Evolutionary conservation across 2,329 filamentous ascomycete species (phyloP).

Genomic region (Cordyceps cicadae): DNA sequence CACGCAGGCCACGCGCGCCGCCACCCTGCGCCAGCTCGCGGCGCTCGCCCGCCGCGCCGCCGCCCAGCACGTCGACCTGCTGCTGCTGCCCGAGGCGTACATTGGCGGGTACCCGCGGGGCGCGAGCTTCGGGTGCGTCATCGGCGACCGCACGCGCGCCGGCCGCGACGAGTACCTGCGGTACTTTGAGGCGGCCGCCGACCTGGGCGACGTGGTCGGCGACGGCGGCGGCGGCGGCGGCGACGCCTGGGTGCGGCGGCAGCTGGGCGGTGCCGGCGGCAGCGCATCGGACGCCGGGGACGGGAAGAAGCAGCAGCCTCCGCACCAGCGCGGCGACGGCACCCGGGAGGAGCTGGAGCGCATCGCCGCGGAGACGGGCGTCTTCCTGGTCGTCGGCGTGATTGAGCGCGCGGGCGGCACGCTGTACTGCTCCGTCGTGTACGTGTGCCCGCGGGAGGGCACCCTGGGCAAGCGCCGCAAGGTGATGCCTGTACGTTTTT

Average conservation of each 20-base stretch:
- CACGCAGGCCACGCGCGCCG: slow-evolving; percentile 38
- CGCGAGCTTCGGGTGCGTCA: slow-evolving; percentile 63
- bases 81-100: slow-evolving; percentile 88
- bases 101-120: slow-evolving; percentile 86
- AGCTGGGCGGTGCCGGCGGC: slow-evolving; percentile 29
- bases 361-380: slow-evolving; percentile 66
- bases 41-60: slow-evolving; percentile 57
- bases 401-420: slow-evolving; percentile 76
- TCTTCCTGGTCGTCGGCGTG: slow-evolving; percentile 73
- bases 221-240: slow-evolving; percentile 56
- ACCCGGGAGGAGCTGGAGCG: slow-evolving; percentile 72
- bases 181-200: slow-evolving; percentile 72
- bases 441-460: slow-evolving; percentile 67
- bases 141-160: slow-evolving; percentile 58
- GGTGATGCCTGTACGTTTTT: slow-evolving; percentile 64
- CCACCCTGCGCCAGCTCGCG: slow-evolving; percentile 61
- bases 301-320: too few relatives aligned
- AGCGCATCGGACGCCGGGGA: slow-evolving; percentile 13
- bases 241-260: slow-evolving; percentile 59
- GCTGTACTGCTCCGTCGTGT: slow-evolving; percentile 75
- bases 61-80: slow-evolving; percentile 47
- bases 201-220: slow-evolving; percentile 69
- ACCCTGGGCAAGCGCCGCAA: slow-evolving; percentile 80
- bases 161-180: slow-evolving; percentile 75
- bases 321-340: slow-evolving; percentile 41